phyloP scores from a whole-genome alignment of 164 flowering plant genomes.

The Kalanchoe fedtschenkoi region DNA sequence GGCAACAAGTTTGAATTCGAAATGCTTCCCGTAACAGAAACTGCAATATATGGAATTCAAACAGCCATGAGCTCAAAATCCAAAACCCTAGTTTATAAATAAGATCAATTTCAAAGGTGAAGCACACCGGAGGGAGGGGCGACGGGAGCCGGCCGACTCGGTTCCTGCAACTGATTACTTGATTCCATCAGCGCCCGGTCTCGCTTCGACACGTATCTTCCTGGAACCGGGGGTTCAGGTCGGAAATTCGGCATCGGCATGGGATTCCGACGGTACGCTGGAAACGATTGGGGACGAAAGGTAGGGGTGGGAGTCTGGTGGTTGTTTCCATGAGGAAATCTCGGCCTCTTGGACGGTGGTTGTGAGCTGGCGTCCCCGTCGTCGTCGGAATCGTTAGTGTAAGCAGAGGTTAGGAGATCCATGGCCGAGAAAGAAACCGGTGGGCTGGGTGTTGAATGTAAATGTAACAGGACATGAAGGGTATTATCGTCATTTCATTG shows the following conservation, averaged over 20 bases:
- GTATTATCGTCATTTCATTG: constrained; percentile 5
- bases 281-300: neutral
- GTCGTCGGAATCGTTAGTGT: constrained; percentile 44
- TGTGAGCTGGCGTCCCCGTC: constrained; percentile 23
- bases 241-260: neutral
- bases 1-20: constrained; percentile 41
- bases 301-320: neutral
- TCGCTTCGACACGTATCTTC: constrained; percentile 75
- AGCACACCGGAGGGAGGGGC: constrained; percentile 23
- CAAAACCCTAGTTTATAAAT: neutral
- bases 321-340: constrained; percentile 20
- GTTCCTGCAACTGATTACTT: neutral
- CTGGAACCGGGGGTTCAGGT: constrained; percentile 39
- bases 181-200: constrained; percentile 39
- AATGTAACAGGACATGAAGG: neutral
- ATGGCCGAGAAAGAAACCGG: constrained; percentile 10
- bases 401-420: constrained; percentile 61
- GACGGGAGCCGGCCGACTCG: constrained; percentile 6
- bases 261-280: constrained; percentile 3
- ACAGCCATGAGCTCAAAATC: neutral
- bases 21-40: constrained; percentile 51
- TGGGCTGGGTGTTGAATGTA: neutral
- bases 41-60: neutral
- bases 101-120: neutral
- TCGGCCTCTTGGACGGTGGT: constrained; percentile 14